phyloP scores from a whole-genome alignment of 75 land plant genomes.

The Sequoiadendron giganteum region DNA sequence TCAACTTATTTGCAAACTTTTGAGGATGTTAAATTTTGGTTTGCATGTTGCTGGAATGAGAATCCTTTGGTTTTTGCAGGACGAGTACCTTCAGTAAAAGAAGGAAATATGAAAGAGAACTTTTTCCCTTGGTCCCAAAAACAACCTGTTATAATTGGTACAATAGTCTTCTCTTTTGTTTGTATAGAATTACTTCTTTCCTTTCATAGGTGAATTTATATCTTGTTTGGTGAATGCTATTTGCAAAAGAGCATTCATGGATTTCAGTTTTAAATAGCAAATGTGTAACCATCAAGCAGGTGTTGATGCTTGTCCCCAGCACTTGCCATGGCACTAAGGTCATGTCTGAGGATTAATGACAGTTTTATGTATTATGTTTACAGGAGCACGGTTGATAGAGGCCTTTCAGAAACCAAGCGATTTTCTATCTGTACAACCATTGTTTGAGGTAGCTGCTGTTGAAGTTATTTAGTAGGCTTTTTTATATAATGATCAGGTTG shows the following conservation, averaged over 20 bases:
- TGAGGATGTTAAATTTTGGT: not conserved
- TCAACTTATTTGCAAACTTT: not conserved
- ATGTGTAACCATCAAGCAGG: not conserved
- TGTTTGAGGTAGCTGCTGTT: constrained; percentile 62
- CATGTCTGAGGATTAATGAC: not conserved
- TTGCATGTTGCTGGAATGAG: not conserved
- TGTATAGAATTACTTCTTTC: not conserved
- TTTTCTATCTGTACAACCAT: constrained; percentile 51
- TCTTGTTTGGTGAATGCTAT: not conserved
- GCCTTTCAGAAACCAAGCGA: constrained; percentile 78
- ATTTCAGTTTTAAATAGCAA: not conserved
- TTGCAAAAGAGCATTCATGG: not conserved
- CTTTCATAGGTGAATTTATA: not conserved
- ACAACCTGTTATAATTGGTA: constrained; percentile 74
- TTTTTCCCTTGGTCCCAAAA: constrained; percentile 82
- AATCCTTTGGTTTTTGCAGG: constrained; percentile 43
- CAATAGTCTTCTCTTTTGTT: not conserved
- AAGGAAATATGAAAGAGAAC: constrained; percentile 76
- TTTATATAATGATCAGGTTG: not conserved
- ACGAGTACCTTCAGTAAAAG: constrained; percentile 75
- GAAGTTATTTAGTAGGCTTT: not conserved
- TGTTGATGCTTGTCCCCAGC: not conserved
- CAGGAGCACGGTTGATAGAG: constrained; percentile 86
- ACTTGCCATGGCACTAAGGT: not conserved
- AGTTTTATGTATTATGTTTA: not conserved